phyloP scores from a whole-genome alignment of 208 protist species.

The Angomonas deanei region DNA sequence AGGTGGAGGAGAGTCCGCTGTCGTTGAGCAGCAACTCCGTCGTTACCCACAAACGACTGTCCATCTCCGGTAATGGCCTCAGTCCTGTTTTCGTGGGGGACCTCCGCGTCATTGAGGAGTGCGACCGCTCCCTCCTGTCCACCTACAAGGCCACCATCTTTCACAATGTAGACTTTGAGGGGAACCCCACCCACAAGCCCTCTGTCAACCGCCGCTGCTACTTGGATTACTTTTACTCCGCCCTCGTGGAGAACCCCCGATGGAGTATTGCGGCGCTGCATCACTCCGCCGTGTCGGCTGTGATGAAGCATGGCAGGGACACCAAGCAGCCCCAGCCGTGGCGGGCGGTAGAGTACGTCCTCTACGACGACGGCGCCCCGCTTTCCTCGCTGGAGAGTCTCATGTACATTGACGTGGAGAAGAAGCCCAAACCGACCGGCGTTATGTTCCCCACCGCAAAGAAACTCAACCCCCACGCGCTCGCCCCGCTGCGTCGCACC shows the following conservation, averaged over 20 bases:
- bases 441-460: background rate
- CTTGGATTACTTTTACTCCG: background rate
- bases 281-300: background rate
- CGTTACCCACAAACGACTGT: background rate
- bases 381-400: background rate
- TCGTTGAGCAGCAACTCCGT: background rate
- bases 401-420: background rate
- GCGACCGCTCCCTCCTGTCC: background rate
- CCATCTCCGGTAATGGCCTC: background rate
- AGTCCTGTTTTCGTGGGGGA: background rate
- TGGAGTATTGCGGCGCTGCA: background rate
- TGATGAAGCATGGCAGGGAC: background rate
- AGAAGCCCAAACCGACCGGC: background rate
- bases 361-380: slow-evolving; percentile 3
- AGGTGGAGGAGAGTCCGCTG: too few relatives aligned
- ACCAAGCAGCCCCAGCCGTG: background rate
- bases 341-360: background rate
- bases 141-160: slow-evolving; percentile 3
- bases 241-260: background rate
- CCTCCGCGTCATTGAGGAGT: background rate
- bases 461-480: background rate
- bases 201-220: background rate
- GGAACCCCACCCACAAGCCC: background rate
- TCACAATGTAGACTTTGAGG: background rate
- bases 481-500: background rate